phyloP scores from a whole-genome alignment of 148 eudicot species.

The Cornus kousa region DNA sequence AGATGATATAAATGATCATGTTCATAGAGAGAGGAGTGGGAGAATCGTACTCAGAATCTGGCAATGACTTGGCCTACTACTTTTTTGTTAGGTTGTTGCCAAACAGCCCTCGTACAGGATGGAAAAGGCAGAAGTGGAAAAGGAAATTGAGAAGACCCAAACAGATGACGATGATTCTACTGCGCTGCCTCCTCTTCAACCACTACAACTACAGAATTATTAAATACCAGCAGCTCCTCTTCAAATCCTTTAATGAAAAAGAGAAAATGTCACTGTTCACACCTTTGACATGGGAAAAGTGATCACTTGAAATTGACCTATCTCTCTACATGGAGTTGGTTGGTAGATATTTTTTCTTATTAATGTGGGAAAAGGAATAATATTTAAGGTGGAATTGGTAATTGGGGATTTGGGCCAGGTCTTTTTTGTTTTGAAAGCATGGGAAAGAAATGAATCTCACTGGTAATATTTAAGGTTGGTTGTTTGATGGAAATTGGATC shows the following conservation, averaged over 20 bases:
- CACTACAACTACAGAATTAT: background rate
- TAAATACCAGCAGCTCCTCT: slow-evolving; percentile 6
- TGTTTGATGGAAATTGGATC: no score
- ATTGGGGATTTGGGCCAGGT: no score
- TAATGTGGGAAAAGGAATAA: background rate
- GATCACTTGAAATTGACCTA: no score
- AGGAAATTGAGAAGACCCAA: background rate
- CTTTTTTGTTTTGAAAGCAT: background rate
- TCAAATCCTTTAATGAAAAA: background rate
- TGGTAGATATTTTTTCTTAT: background rate
- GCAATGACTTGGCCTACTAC: no score
- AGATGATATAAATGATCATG: no score
- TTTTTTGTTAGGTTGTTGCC: no score
- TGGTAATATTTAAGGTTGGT: no score
- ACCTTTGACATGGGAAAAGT: no score
- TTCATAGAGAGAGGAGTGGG: no score
- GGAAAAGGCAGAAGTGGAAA: background rate
- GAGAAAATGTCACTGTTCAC: no score
- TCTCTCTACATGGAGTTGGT: background rate
- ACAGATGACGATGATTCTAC: background rate
- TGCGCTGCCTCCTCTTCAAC: background rate
- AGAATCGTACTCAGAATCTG: no score
- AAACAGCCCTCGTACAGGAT: background rate
- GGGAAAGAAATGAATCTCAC: no score
- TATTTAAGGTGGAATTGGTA: background rate